Evolutionary conservation across 2,329 filamentous ascomycete genomes (phyloP).

Genomic region (Dactylellina drechsleri): DNA sequence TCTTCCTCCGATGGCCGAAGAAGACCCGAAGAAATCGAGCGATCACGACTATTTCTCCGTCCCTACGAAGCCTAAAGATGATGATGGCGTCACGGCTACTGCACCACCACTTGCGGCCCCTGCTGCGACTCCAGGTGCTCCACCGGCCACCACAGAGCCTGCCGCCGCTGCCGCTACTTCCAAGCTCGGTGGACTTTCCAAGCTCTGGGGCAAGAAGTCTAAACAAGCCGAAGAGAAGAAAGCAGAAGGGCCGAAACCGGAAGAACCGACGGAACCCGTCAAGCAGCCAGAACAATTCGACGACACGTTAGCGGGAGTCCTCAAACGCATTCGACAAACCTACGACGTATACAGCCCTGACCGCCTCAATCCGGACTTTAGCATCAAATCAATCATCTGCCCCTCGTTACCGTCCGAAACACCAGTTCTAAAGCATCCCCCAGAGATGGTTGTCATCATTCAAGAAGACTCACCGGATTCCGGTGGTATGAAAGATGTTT

Average conservation of each 20-base stretch:
- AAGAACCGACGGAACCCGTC: slow-evolving; percentile 56
- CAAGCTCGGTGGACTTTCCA: slow-evolving; percentile 62
- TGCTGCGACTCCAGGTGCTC: slow-evolving; percentile 17
- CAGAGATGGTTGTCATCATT: slow-evolving; percentile 74
- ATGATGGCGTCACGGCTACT: slow-evolving; percentile 63
- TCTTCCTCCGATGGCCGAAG: slow-evolving; percentile 67
- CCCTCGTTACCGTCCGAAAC: slow-evolving; percentile 79
- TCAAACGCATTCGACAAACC: slow-evolving; percentile 77
- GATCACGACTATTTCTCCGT: slow-evolving; percentile 80
- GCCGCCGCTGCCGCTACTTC: slow-evolving; percentile 61
- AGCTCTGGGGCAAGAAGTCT: slow-evolving; percentile 72
- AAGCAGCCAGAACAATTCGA: slow-evolving; percentile 66
- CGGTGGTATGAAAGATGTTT: slow-evolving; percentile 82
- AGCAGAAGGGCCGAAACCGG: slow-evolving; percentile 43
- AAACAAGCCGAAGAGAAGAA: slow-evolving; percentile 57
- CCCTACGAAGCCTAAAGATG: slow-evolving; percentile 65
- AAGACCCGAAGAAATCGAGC: slow-evolving; percentile 62
- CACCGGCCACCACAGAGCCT: slow-evolving; percentile 25
- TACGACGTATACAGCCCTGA: slow-evolving; percentile 68
- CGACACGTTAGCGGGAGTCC: slow-evolving; percentile 76
- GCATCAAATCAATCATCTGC: slow-evolving; percentile 69
- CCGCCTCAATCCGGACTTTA: slow-evolving; percentile 64
- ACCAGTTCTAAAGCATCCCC: slow-evolving; percentile 77
- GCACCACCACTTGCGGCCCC: slow-evolving; percentile 63
- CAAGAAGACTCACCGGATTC: slow-evolving; percentile 71